Evolutionary conservation across 1,139 yeast species (phyloP).

Genomic region (Taphrina deformans): DNA sequence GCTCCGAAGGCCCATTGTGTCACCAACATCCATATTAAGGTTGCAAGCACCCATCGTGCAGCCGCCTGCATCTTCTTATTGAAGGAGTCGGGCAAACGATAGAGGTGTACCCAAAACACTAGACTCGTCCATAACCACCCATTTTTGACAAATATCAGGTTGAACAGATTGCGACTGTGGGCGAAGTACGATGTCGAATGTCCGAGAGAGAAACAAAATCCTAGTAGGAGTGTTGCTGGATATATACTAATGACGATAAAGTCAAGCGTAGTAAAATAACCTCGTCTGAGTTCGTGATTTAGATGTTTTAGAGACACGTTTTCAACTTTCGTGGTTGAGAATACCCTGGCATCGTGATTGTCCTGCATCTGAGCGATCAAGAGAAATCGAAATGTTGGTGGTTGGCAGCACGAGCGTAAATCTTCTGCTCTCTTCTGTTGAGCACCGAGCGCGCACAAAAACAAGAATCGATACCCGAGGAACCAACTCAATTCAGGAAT

Average conservation of each 20-base stretch:
- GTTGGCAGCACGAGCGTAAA: neutral
- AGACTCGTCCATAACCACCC: constrained; percentile 94
- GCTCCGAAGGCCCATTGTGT: constrained; percentile 86
- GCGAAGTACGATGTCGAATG: constrained; percentile 50
- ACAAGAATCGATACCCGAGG: too few relatives aligned
- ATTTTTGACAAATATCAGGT: constrained; percentile 71
- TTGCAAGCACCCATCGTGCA: constrained; percentile 53
- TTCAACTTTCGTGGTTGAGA: neutral
- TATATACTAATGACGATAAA: constrained; percentile 22
- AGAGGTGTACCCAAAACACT: constrained; percentile 44
- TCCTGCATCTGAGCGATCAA: neutral
- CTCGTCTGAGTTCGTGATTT: neutral
- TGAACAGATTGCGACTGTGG: constrained; percentile 64
- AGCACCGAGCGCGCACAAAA: too few relatives aligned
- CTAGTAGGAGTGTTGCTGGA: constrained; percentile 23
- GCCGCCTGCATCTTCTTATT: constrained; percentile 36
- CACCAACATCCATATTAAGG: constrained; percentile 77
- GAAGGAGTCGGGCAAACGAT: constrained; percentile 36
- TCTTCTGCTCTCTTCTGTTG: too few relatives aligned
- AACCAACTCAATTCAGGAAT: too few relatives aligned
- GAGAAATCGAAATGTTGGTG: neutral
- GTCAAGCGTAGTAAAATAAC: constrained; percentile 20
- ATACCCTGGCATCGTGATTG: neutral
- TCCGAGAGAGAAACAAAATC: constrained; percentile 26
- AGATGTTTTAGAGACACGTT: neutral